Base-by-base conservation (phyloP, 2,329 filamentous ascomycete genomes). In the Ophiosphaerella korrae region DNA sequence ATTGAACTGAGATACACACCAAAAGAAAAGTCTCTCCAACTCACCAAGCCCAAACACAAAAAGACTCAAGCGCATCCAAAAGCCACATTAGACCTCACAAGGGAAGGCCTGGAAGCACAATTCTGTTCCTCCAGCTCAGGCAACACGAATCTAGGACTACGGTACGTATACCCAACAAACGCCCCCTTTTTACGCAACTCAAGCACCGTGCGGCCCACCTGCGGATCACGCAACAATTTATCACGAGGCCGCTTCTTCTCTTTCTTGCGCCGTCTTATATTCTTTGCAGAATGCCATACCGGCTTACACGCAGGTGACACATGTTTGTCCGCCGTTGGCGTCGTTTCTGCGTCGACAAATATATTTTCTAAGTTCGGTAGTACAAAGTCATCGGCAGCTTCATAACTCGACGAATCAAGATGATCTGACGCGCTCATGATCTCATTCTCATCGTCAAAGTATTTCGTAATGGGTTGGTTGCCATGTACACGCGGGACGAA, bases 151-250 rank as follows among this genome's bases (percentile, higher is more conserved):
- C 47, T 53, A 3, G 79, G 79, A 40, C 86, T 78, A 11, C 86
- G 83, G 80, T 94, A 97, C 2, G 89, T 90, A 70, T 99, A 99
- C 1, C 93, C 93, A 54, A 95, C 75, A 73, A 97, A 97, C 0
- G 91, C 92, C 23, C 84, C 88, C 69, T 82, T 83, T 74, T 93
- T 96, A 52, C 94, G 84, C 57, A 94, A 82, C 60, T 90, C 86
- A 72, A 97, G 77, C n/a, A 88, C 91, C 13, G 81, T 78, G 35
- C 80, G 81, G 35, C 85, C 87, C 6, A 88, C 82, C 7, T 78
- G 75, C 23, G 80, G 81, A 71, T 97, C 93, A 37, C 93, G 82
- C 24, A 97, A 77, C 50, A 97, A 75, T 64, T 88, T 88, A 72
- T 99, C 94, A n/a, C 92, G 82, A 0, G 93, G 86, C 54, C 92